Evolutionary conservation across 768 basidiomycete genomes (phyloP).

Genomic region (Podaxis sp.): DNA sequence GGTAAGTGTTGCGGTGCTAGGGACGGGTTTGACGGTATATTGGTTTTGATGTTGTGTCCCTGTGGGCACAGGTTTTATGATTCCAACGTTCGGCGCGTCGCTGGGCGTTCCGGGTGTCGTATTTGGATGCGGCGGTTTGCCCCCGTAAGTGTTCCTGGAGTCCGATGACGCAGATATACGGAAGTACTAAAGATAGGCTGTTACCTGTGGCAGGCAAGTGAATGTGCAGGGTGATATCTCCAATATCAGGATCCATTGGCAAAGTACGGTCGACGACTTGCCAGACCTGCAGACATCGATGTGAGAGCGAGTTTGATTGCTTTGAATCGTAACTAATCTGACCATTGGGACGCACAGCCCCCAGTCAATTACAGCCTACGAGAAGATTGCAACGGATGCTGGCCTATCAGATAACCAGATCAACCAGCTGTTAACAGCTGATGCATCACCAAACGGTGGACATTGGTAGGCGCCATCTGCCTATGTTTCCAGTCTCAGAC

Average conservation of each 20-base stretch:
- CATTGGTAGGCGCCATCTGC: not conserved
- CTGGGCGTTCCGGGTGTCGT: not conserved
- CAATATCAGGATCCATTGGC: constrained; percentile 1
- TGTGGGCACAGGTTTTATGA: not conserved
- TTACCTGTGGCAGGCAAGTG: not conserved
- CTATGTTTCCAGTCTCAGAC: not conserved
- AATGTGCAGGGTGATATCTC: not conserved
- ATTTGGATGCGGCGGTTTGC: not conserved
- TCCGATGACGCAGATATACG: not conserved
- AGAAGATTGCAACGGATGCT: not conserved
- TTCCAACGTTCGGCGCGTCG: not conserved
- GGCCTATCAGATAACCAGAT: not conserved
- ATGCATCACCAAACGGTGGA: not conserved
- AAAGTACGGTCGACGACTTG: not conserved
- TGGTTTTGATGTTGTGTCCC: not conserved
- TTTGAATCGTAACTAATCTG: not conserved
- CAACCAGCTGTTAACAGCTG: constrained; percentile 1
- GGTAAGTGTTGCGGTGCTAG: not conserved
- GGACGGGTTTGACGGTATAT: not conserved
- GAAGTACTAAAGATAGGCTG: not conserved
- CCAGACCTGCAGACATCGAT: not conserved
- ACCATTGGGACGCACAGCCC: not conserved
- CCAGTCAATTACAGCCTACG: not conserved
- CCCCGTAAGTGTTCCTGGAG: not conserved
- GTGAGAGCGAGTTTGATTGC: not conserved